Percentiles rank a stretch among this genome's conserved stretches.
Evolutionary conservation across 2,329 filamentous ascomycete species (phyloP).

Genomic region (Onygena corvina): DNA sequence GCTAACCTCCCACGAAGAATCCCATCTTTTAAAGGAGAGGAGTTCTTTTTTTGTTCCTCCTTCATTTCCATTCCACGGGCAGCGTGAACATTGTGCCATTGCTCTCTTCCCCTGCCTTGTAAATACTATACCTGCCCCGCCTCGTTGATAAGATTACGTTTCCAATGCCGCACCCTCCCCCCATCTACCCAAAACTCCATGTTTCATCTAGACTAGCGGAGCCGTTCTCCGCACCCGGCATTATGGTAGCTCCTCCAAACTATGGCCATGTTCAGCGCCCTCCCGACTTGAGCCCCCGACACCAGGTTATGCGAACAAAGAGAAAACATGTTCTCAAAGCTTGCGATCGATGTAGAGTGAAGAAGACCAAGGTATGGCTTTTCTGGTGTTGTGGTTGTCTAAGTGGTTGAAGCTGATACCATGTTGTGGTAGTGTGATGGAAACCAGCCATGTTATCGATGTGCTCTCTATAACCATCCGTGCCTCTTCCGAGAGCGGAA

Average conservation of each 20-base stretch:
- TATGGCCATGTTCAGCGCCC: slow-evolving; percentile 19
- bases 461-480: slow-evolving; percentile 33
- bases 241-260: slow-evolving; percentile 24
- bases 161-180: slow-evolving; percentile 17
- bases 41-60: neutral
- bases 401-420: slow-evolving; percentile 10
- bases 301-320: slow-evolving; percentile 33
- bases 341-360: slow-evolving; percentile 36
- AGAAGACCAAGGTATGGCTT: slow-evolving; percentile 34
- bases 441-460: slow-evolving; percentile 35
- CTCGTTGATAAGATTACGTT: neutral
- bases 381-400: slow-evolving; percentile 10
- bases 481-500: slow-evolving; percentile 36
- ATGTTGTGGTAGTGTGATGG: slow-evolving; percentile 29
- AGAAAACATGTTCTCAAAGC: slow-evolving; percentile 36
- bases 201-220: slow-evolving; percentile 26
- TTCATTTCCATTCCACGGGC: neutral
- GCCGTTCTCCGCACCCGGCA: slow-evolving; percentile 24
- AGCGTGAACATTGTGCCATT: neutral
- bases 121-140: neutral
- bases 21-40: neutral
- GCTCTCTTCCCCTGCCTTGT: neutral
- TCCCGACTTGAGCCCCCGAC: slow-evolving; percentile 27
- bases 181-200: slow-evolving; percentile 27
- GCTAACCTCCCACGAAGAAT: neutral